These are phyloP conservation scores for Aurantiochytrium sp. DNA, from an alignment of 108 stramenopile genomes.

Conservation along the genomic window DNA sequence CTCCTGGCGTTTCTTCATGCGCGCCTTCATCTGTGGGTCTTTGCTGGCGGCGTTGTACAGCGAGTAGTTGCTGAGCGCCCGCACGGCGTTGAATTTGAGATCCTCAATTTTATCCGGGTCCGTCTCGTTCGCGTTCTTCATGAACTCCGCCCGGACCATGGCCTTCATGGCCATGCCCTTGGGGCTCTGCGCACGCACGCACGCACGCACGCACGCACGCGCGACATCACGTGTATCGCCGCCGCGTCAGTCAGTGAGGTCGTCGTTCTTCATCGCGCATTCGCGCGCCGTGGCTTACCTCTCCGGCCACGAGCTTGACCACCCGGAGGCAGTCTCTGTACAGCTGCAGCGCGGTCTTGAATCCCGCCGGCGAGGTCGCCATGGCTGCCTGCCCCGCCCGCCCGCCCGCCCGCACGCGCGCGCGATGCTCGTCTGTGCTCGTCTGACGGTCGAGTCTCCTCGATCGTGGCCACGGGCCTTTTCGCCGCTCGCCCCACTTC, in stretches of 20 bases:
- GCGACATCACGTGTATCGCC: too few species aligned
- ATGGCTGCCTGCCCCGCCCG: background rate
- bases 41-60: background rate
- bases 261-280: background rate
- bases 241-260: too few species aligned
- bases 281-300: background rate
- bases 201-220: too few species aligned
- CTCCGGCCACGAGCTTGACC: background rate
- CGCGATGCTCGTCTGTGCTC: too few species aligned
- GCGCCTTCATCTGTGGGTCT: background rate
- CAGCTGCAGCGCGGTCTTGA: conserved; percentile 7
- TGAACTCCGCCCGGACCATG: background rate
- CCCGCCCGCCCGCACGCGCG: background rate
- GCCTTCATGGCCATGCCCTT: background rate
- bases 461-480: too few species aligned
- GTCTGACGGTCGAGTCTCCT: too few species aligned
- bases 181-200: background rate
- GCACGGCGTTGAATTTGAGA: conserved; percentile 28
- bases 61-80: conserved; percentile 24
- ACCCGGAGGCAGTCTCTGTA: conserved; percentile 25
- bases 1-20: background rate
- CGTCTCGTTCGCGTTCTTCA: background rate
- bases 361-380: background rate
- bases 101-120: conserved; percentile 6
- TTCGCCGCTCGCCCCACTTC: too few species aligned